A percentile compares a stretch with the other conserved stretches of the same genome.
These are phyloP conservation scores for Ganoderma boninense DNA, from an alignment of 1,284 basidiomycete genomes.

Conservation along the genomic window DNA sequence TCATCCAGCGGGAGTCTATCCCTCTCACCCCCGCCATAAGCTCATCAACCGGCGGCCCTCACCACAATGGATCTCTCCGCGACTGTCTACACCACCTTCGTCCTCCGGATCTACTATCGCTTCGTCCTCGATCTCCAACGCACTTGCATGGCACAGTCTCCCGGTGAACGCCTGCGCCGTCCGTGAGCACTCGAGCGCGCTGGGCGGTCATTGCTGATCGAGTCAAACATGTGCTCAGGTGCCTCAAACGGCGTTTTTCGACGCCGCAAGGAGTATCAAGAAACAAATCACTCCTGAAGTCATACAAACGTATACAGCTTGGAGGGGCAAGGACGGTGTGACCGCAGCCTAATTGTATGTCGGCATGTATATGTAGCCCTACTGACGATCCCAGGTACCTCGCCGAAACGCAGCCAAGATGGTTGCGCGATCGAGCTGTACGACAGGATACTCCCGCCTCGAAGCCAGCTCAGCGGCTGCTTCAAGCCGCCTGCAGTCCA, in stretches of 20 bases:
- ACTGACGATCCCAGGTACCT: neutral
- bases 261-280: slow-evolving; percentile 79
- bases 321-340: slow-evolving; percentile 54
- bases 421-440: neutral
- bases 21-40: too few species aligned
- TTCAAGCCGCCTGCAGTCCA: neutral
- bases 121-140: too few species aligned
- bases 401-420: neutral
- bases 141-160: too few species aligned
- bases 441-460: neutral
- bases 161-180: too few species aligned
- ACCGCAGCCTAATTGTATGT: slow-evolving; percentile 29
- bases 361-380: slow-evolving; percentile 5
- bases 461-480: neutral
- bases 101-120: too few species aligned
- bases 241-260: slow-evolving; percentile 75
- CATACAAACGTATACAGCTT: slow-evolving; percentile 74
- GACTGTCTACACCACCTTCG: too few species aligned
- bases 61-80: too few species aligned
- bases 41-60: too few species aligned
- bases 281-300: slow-evolving; percentile 90
- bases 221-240: too few species aligned
- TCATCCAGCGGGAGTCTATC: too few species aligned
- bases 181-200: too few species aligned
- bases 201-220: too few species aligned